Evolutionary conservation across 1,139 yeast species (phyloP).

Genomic region (Yarrowia galli): DNA sequence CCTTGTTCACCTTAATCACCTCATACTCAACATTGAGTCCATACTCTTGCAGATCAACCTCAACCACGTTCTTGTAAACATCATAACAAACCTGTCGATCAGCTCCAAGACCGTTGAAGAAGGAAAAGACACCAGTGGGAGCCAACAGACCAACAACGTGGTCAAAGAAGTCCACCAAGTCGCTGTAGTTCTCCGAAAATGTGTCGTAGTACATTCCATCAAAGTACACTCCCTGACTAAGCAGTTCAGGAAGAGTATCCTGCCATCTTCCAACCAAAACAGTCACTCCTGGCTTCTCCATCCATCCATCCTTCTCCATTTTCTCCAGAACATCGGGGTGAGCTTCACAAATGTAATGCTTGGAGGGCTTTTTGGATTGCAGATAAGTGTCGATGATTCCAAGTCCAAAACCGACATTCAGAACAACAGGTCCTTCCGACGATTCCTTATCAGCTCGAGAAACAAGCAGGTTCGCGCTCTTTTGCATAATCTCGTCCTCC

Average conservation of each 20-base stretch:
- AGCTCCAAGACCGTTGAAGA: constrained; percentile 96
- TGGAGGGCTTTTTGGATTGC: constrained; percentile 64
- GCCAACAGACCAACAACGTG: constrained; percentile 79
- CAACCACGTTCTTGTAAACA: constrained; percentile 83
- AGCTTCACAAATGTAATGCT: constrained; percentile 90
- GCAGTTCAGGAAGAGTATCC: constrained; percentile 69
- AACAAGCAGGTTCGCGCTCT: constrained; percentile 71
- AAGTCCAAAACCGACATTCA: constrained; percentile 96
- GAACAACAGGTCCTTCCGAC: constrained; percentile 58
- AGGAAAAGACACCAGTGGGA: constrained; percentile 83
- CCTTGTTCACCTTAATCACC: constrained; percentile 28
- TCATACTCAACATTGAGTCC: constrained; percentile 64
- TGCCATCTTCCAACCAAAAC: constrained; percentile 93
- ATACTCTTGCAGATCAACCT: constrained; percentile 77
- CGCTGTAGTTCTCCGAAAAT: constrained; percentile 84
- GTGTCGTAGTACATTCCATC: constrained; percentile 96
- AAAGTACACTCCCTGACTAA: constrained; percentile 74
- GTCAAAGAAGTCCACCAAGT: constrained; percentile 87
- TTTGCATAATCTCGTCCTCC: constrained; percentile 84
- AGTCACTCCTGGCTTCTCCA: constrained; percentile 71
- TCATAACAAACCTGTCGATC: constrained; percentile 89
- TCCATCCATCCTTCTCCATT: constrained; percentile 83
- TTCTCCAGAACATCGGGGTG: constrained; percentile 87
- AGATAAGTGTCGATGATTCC: constrained; percentile 89
- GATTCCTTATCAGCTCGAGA: constrained; percentile 41